These are phyloP conservation scores for Botrytis paeoniae DNA, from an alignment of 2,329 filamentous ascomycete species.

Conservation along the genomic window DNA sequence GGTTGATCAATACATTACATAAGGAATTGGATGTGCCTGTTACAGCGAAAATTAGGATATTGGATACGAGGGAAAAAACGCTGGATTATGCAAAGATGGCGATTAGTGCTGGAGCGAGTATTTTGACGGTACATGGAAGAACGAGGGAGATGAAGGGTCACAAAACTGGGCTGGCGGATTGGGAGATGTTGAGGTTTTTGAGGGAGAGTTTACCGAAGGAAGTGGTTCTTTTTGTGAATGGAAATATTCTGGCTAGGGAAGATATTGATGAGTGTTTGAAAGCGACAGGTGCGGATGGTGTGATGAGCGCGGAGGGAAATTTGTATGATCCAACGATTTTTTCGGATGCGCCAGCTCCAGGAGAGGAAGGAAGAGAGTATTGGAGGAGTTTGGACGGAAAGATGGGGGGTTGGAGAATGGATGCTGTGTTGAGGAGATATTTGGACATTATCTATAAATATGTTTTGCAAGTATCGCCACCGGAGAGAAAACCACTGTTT, in stretches of 20 bases:
- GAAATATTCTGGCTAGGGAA: conserved; percentile 78
- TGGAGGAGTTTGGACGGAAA: conserved; percentile 78
- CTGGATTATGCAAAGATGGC: conserved; percentile 87
- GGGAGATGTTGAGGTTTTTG: conserved; percentile 78
- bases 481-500: conserved; percentile 69
- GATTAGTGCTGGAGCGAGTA: conserved; percentile 81
- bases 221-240: conserved; percentile 94
- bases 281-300: conserved; percentile 81
- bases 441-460: conserved; percentile 84
- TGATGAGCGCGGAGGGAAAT: conserved; percentile 97
- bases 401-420: conserved; percentile 77
- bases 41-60: conserved; percentile 89
- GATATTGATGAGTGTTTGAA: conserved; percentile 77
- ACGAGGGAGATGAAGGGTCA: conserved; percentile 92
- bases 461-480: conserved; percentile 64
- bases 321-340: conserved; percentile 90
- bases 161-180: conserved; percentile 89
- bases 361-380: conserved; percentile 72
- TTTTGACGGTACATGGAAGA: conserved; percentile 88
- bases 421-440: conserved; percentile 83
- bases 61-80: conserved; percentile 83
- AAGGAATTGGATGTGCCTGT: conserved; percentile 76
- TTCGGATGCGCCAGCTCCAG: conserved; percentile 59
- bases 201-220: conserved; percentile 79
- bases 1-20: conserved; percentile 81